These are phyloP conservation scores for Candida tetrigidarum DNA, from an alignment of 1,139 yeast genomes.

Conservation along the genomic window DNA sequence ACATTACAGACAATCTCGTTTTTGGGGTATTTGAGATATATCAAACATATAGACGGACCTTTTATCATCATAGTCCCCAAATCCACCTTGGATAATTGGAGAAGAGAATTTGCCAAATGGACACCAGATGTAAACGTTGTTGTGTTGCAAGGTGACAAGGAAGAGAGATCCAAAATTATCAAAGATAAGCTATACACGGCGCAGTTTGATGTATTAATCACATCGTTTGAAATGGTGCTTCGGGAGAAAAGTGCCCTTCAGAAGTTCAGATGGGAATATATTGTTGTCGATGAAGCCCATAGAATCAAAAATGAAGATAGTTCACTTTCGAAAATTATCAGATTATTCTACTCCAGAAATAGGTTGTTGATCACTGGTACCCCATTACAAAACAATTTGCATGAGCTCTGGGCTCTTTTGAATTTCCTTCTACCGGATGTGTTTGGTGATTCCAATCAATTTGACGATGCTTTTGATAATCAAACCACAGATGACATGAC, in stretches of 20 bases:
- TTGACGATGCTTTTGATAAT: constrained; percentile 83
- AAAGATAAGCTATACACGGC: constrained; percentile 64
- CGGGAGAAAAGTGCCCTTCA: constrained; percentile 81
- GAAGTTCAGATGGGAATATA: constrained; percentile 91
- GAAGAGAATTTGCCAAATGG: constrained; percentile 92
- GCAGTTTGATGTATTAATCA: constrained; percentile 85
- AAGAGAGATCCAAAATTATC: constrained; percentile 66
- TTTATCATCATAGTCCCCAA: constrained; percentile 93
- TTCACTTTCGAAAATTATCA: constrained; percentile 84
- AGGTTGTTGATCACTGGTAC: constrained; percentile 93
- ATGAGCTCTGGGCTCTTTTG: constrained; percentile 93
- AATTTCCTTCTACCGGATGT: constrained; percentile 94
- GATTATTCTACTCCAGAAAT: constrained; percentile 83
- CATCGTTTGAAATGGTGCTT: constrained; percentile 92
- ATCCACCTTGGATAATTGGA: constrained; percentile 95
- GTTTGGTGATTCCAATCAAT: constrained; percentile 86
- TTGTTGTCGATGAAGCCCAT: constrained; percentile 96
- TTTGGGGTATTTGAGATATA: constrained; percentile 81
- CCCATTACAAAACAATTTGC: constrained; percentile 91
- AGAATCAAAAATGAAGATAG: constrained; percentile 94
- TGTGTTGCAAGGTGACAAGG: constrained; percentile 87
- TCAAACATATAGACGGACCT: constrained; percentile 84
- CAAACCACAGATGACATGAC: constrained; percentile 28
- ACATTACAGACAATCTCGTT: constrained; percentile 59
- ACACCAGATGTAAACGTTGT: constrained; percentile 93